Percentiles rank a stretch among this genome's conserved stretches.
These are phyloP conservation scores for Rhodotorula sp. DNA, from an alignment of 1,284 basidiomycete species.

Conservation along the genomic window DNA sequence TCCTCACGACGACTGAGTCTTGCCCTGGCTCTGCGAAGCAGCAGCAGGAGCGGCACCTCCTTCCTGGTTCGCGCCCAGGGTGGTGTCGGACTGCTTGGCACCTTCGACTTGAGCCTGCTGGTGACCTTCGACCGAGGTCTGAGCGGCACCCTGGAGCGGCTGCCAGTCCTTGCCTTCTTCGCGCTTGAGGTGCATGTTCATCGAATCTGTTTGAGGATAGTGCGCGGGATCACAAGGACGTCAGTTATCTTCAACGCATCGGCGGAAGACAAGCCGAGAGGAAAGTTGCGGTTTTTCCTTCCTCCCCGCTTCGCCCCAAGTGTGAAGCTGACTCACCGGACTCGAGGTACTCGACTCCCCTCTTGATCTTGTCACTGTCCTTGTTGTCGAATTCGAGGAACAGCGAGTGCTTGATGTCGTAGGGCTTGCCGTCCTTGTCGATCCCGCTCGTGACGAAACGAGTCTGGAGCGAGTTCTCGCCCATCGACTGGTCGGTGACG, in stretches of 20 bases:
- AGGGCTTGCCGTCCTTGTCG: not conserved
- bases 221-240: no score
- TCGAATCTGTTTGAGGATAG: not conserved
- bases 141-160: not conserved
- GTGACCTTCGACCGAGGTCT: not conserved
- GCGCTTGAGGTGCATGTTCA: slow-evolving; percentile 13
- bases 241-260: no score
- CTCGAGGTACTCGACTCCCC: slow-evolving; percentile 16
- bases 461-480: slow-evolving; percentile 9
- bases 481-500: not conserved
- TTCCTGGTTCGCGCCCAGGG: not conserved
- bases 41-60: not conserved
- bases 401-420: slow-evolving; percentile 10
- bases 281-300: not conserved
- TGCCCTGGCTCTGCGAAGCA: no score
- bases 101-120: not conserved
- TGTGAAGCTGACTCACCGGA: not conserved
- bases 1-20: no score
- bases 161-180: slow-evolving; percentile 2
- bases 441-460: not conserved
- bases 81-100: not conserved
- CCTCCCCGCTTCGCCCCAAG: no score
- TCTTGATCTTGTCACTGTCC: slow-evolving; percentile 5
- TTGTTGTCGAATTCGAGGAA: slow-evolving; percentile 10
- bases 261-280: no score